These are phyloP conservation scores for Scenedesmus sp. DNA, from an alignment of 163 green algal species.

Conservation along the genomic window DNA sequence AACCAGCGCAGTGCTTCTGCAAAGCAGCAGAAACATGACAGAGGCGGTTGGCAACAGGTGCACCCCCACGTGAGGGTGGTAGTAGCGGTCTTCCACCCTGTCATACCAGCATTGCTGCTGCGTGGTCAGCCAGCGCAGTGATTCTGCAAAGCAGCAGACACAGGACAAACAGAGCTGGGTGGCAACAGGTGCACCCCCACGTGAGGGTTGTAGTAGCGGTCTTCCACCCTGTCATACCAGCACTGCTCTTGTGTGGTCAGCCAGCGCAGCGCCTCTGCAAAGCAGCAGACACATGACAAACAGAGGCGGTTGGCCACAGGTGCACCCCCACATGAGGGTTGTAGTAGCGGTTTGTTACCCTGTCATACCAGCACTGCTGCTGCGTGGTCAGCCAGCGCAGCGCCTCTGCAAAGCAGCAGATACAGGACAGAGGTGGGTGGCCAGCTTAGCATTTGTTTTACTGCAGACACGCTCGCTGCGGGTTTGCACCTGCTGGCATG, in stretches of 20 bases:
- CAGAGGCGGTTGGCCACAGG: too few relatives aligned
- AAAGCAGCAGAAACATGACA: background rate
- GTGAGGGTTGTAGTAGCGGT: conserved; percentile 18
- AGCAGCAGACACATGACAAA: background rate
- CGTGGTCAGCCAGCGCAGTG: background rate
- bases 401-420: background rate
- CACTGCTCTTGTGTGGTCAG: background rate
- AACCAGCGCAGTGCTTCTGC: background rate
- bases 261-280: background rate
- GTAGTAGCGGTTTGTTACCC: background rate
- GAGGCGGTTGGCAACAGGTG: background rate
- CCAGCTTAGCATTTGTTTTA: background rate
- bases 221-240: background rate
- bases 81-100: too few relatives aligned
- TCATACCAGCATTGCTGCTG: too few relatives aligned
- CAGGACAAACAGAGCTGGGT: background rate
- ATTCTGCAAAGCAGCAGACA: background rate
- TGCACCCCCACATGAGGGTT: too few relatives aligned
- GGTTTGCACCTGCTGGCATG: background rate
- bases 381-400: background rate
- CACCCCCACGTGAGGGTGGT: too few relatives aligned
- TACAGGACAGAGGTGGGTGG: background rate
- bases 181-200: background rate
- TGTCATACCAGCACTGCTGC: conserved; percentile 4
- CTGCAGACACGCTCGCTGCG: too few relatives aligned